phyloP scores from a whole-genome alignment of 768 basidiomycete species.

The Macrolepiota albuminosa region DNA sequence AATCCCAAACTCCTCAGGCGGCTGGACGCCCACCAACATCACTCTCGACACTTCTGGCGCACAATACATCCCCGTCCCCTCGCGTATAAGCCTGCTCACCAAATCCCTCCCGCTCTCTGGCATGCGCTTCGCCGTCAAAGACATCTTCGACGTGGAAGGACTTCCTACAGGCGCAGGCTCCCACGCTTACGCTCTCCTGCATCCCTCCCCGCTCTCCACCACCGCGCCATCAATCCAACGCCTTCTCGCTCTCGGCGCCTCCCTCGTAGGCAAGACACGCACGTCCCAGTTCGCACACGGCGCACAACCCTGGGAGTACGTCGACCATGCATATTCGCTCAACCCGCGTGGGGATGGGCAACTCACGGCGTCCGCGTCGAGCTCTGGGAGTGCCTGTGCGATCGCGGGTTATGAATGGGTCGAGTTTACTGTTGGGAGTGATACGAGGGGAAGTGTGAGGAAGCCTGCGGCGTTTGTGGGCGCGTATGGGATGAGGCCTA shows the following conservation, averaged over 20 bases:
- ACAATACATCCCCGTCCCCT: slow-evolving; percentile 6
- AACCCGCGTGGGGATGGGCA: slow-evolving; percentile 34
- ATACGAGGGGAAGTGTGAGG: slow-evolving; percentile 35
- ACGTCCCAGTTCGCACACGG: slow-evolving; percentile 51
- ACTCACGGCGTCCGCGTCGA: slow-evolving; percentile 31
- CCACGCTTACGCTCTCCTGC: slow-evolving; percentile 25
- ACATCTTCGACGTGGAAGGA: slow-evolving; percentile 30
- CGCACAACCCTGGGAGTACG: slow-evolving; percentile 33
- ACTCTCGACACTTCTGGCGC: slow-evolving; percentile 3
- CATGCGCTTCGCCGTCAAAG: slow-evolving; percentile 45
- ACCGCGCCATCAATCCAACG: slow-evolving; percentile 40
- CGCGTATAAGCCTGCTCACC: slow-evolving; percentile 29
- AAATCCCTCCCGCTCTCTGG: slow-evolving; percentile 34
- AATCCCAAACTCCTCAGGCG: no score
- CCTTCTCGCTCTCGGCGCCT: slow-evolving; percentile 43
- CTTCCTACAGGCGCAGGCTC: slow-evolving; percentile 33
- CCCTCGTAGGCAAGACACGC: slow-evolving; percentile 50
- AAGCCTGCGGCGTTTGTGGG: slow-evolving; percentile 35
- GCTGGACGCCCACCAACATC: no score
- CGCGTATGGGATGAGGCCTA: slow-evolving; percentile 32
- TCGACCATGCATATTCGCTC: slow-evolving; percentile 31
- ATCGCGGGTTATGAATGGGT: slow-evolving; percentile 34
- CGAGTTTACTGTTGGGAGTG: slow-evolving; percentile 34
- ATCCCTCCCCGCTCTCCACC: slow-evolving; percentile 25
- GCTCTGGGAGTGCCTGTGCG: slow-evolving; percentile 34